Percentiles rank a stretch among this genome's conserved stretches.
phyloP scores from a whole-genome alignment of 345 rosid species.

The Excoecaria cochinchinensis region DNA sequence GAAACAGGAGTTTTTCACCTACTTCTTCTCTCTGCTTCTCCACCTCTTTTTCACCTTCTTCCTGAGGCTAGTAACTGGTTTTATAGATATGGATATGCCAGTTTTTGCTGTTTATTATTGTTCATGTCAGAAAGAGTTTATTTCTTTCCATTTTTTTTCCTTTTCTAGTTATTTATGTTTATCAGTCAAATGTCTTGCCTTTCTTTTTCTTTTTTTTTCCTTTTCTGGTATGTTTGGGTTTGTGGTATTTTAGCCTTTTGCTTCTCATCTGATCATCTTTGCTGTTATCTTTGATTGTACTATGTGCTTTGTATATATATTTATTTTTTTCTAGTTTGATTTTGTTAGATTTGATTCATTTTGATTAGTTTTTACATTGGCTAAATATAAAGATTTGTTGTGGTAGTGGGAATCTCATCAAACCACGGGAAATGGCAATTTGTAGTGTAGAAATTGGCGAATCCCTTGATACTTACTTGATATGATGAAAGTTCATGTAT shows the following conservation, averaged over 20 bases:
- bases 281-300: not conserved
- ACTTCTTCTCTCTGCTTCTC: conserved; percentile 4
- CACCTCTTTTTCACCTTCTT: conserved; percentile 20
- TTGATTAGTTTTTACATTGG: not conserved
- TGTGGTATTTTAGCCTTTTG: not conserved
- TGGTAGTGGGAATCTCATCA: not conserved
- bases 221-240: not conserved
- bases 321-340: too few species aligned
- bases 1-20: too few species aligned
- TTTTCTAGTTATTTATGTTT: too few species aligned
- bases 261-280: not conserved
- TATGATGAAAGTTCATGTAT: not conserved
- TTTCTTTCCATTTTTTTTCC: not conserved
- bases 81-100: not conserved
- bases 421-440: not conserved
- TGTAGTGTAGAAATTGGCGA: not conserved
- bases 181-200: too few species aligned
- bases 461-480: not conserved
- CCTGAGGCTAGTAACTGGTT: conserved; percentile 14
- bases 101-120: not conserved
- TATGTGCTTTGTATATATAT: not conserved
- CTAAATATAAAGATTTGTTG: not conserved
- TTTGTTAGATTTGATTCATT: not conserved
- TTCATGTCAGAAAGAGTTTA: too few species aligned
- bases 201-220: too few species aligned